Conservation (phyloP, 805 yeast species). For the Barnettozyma populi region DNA sequence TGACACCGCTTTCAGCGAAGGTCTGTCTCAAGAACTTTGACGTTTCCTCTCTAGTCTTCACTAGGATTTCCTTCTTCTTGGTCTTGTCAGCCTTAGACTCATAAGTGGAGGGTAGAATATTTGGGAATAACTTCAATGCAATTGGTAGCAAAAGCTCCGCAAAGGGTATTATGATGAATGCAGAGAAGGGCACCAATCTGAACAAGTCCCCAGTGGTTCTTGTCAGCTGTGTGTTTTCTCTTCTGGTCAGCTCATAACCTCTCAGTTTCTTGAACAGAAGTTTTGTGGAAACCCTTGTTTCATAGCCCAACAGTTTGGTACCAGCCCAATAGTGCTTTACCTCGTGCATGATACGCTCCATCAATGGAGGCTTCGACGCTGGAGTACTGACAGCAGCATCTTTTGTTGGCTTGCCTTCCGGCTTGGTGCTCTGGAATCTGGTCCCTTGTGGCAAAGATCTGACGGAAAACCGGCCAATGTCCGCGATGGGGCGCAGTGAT, state of each 20-base stretch:
- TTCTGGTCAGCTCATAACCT: slow-evolving; percentile 86
- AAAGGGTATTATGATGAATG: slow-evolving; percentile 87
- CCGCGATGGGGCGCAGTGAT: neutral
- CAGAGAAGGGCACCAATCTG: slow-evolving; percentile 86
- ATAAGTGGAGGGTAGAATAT: slow-evolving; percentile 88
- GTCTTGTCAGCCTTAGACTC: slow-evolving; percentile 59
- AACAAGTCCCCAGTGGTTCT: slow-evolving; percentile 83
- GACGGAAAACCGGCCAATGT: neutral
- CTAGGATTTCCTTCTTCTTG: slow-evolving; percentile 48
- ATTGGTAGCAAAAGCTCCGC: slow-evolving; percentile 89
- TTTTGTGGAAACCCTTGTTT: slow-evolving; percentile 77
- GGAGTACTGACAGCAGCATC: neutral
- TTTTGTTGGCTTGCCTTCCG: neutral
- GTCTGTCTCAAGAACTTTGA: slow-evolving; percentile 60
- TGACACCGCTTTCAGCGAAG: slow-evolving; percentile 62
- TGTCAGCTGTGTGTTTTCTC: slow-evolving; percentile 83
- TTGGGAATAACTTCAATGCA: slow-evolving; percentile 90
- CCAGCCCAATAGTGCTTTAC: slow-evolving; percentile 94
- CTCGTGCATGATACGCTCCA: slow-evolving; percentile 85
- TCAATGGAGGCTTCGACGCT: slow-evolving; percentile 45
- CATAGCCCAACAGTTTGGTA: slow-evolving; percentile 87
- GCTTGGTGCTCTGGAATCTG: slow-evolving; percentile 1
- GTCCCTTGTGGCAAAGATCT: neutral
- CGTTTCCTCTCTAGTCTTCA: slow-evolving; percentile 60
- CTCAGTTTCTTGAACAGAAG: slow-evolving; percentile 75